These are phyloP conservation scores for Trichoderma koningii DNA, from an alignment of 2,329 filamentous ascomycete species.

Conservation along the genomic window DNA sequence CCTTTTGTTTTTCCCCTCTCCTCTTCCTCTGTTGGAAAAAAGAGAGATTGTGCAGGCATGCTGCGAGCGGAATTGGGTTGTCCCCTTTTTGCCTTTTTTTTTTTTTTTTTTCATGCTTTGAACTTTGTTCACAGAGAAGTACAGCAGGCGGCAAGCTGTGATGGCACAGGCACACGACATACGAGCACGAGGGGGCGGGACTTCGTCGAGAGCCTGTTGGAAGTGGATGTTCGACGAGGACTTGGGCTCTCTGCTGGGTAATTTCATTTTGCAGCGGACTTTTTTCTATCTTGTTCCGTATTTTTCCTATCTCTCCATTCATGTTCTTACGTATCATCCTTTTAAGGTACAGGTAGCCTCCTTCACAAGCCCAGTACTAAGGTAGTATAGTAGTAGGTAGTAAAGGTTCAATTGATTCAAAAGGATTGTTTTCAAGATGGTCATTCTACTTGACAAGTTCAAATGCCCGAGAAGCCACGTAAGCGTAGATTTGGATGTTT, in stretches of 20 bases:
- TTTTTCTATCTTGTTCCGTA: slow-evolving; percentile 28
- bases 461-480: not conserved
- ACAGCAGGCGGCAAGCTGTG: not conserved
- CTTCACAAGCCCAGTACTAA: too few species aligned
- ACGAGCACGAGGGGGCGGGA: not conserved
- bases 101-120: not conserved
- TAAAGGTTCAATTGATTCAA: slow-evolving; percentile 1
- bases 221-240: not conserved
- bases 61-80: slow-evolving; percentile 24
- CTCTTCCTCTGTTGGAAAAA: slow-evolving; percentile 27
- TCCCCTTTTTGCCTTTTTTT: not conserved
- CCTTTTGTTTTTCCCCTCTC: slow-evolving; percentile 28
- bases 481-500: not conserved
- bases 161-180: not conserved
- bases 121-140: not conserved
- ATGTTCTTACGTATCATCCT: slow-evolving; percentile 25
- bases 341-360: not conserved
- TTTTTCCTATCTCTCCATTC: slow-evolving; percentile 28
- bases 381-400: not conserved
- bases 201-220: too few species aligned
- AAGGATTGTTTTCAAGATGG: not conserved
- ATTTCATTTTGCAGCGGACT: slow-evolving; percentile 21
- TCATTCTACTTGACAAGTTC: too few species aligned
- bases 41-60: slow-evolving; percentile 12
- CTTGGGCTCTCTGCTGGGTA: slow-evolving; percentile 11